A percentile compares a stretch with the other conserved stretches of the same genome.
Conservation (phyloP, 495 filamentous ascomycete species). For the Aspergillus sclerotioniger region DNA sequence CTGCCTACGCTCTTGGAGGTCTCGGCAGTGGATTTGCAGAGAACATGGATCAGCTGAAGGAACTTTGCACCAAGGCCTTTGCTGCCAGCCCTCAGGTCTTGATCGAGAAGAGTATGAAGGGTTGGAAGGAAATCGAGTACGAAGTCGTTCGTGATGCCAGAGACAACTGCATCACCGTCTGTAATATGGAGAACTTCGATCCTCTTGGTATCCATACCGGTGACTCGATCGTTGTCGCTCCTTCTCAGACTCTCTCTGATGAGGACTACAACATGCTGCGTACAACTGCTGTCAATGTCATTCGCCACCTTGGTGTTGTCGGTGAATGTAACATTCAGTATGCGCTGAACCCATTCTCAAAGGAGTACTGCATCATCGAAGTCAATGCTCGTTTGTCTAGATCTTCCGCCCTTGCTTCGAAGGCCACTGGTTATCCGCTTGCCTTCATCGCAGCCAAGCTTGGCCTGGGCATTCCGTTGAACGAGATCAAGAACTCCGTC, state of each 20-base stretch:
- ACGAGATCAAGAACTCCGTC: conserved; percentile 94
- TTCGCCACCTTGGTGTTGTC: conserved; percentile 93
- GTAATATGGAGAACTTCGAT: conserved; percentile 99
- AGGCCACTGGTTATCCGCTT: conserved; percentile 95
- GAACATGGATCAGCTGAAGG: conserved; percentile 78
- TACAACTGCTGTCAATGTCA: conserved; percentile 97
- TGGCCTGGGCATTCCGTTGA: conserved; percentile 89
- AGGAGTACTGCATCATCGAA: conserved; percentile 98
- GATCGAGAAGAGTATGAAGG: conserved; percentile 98
- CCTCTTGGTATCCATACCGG: conserved; percentile 97
- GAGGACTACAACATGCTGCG: conserved; percentile 99
- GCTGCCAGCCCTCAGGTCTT: conserved; percentile 94
- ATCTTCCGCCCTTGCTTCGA: conserved; percentile 94
- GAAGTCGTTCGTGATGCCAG: conserved; percentile 94
- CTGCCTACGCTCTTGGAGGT: conserved; percentile 93
- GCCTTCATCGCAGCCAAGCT: conserved; percentile 96
- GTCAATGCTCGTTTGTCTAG: conserved; percentile 97
- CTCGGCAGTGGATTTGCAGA: conserved; percentile 95
- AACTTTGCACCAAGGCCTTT: conserved; percentile 92
- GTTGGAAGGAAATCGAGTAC: conserved; percentile 99
- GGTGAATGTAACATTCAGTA: conserved; percentile 99
- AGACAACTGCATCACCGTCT: conserved; percentile 99
- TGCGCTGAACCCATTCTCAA: conserved; percentile 92
- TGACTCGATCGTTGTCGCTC: conserved; percentile 97
- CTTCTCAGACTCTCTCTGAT: conserved; percentile 93